A percentile compares a stretch with the other conserved stretches of the same genome.
These are phyloP conservation scores for Dothistroma pini DNA, from an alignment of 2,329 filamentous ascomycete species.

Conservation along the genomic window DNA sequence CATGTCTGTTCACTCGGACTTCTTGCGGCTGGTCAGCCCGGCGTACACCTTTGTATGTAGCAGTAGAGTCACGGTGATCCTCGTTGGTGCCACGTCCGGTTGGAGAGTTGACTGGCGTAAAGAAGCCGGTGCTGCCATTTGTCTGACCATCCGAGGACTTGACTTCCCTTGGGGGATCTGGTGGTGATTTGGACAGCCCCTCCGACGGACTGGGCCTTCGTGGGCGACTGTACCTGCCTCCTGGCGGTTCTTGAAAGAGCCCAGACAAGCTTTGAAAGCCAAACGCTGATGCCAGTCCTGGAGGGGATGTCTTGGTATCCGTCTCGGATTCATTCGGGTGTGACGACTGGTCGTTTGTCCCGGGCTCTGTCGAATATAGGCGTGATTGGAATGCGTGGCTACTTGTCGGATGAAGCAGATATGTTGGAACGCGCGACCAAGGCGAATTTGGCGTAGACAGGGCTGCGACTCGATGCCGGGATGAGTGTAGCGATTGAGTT, in stretches of 20 bases:
- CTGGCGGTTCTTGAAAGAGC: slow-evolving; percentile 24
- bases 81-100: too few species aligned
- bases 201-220: slow-evolving; percentile 2
- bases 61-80: not conserved
- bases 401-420: slow-evolving; percentile 11
- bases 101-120: not conserved
- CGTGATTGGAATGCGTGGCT: slow-evolving; percentile 12
- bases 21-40: not conserved
- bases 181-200: not conserved
- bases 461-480: not conserved
- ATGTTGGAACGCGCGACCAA: slow-evolving; percentile 20
- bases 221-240: slow-evolving; percentile 28
- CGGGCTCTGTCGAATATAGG: slow-evolving; percentile 22
- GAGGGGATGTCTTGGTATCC: not conserved
- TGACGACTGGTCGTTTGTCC: not conserved
- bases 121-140: not conserved
- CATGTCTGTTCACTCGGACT: too few species aligned
- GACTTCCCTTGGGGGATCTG: not conserved
- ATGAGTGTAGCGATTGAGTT: not conserved
- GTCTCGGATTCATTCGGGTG: not conserved
- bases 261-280: slow-evolving; percentile 32
- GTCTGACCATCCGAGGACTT: not conserved
- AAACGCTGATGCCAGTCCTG: slow-evolving; percentile 19
- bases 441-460: not conserved
- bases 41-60: not conserved